phyloP scores from a whole-genome alignment of 192 early-diverging fungal genomes.

The Linnemannia hyalina region DNA sequence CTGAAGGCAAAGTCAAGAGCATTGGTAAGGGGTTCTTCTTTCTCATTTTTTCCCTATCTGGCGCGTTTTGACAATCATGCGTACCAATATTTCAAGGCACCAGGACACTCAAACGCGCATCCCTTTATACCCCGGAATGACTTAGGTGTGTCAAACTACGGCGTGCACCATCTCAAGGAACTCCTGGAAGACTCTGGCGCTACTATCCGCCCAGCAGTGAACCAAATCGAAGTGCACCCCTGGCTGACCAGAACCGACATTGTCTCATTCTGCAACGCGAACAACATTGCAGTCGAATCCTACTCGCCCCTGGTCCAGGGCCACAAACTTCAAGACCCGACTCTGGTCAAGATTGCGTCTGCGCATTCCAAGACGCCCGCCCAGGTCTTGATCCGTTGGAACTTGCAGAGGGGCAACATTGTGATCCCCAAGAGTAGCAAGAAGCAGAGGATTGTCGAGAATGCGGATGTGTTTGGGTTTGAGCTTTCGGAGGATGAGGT shows the following conservation, averaged over 20 bases:
- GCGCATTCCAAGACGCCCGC: constrained; percentile 67
- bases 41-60: not conserved
- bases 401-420: constrained; percentile 66
- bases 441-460: constrained; percentile 66
- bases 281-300: constrained; percentile 67
- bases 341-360: constrained; percentile 58
- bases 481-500: constrained; percentile 69
- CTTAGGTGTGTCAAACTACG: constrained; percentile 69
- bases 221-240: constrained; percentile 72
- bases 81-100: not conserved
- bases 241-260: constrained; percentile 63
- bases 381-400: constrained; percentile 73
- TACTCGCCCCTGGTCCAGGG: constrained; percentile 66
- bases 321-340: constrained; percentile 61
- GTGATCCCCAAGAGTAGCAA: constrained; percentile 70
- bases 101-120: not conserved
- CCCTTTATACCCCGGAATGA: not conserved
- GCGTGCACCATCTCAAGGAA: constrained; percentile 65
- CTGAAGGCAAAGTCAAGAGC: constrained; percentile 63
- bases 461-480: constrained; percentile 72
- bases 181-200: constrained; percentile 45
- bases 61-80: not conserved
- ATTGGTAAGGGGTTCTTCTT: constrained; percentile 48
- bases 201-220: constrained; percentile 61
- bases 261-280: constrained; percentile 53